phyloP scores from a whole-genome alignment of 805 yeast species.

The Schizosaccharomyces osmophilus region DNA sequence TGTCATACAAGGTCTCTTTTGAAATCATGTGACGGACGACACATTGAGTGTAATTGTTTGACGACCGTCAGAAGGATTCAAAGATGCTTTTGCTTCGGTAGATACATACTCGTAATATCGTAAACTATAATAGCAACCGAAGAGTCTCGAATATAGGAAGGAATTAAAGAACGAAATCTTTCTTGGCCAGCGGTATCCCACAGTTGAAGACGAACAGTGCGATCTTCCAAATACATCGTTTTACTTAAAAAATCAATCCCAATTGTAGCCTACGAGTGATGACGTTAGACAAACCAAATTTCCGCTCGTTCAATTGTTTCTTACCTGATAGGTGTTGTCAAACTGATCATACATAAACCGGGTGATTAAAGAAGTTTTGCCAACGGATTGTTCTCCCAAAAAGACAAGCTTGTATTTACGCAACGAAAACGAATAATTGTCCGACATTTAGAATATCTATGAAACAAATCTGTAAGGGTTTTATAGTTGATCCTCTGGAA shows the following conservation, averaged over 20 bases:
- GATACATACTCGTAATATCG: slow-evolving; percentile 52
- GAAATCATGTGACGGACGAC: too few species aligned
- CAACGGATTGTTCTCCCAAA: slow-evolving; percentile 88
- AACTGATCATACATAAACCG: slow-evolving; percentile 94
- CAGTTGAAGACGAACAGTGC: slow-evolving; percentile 75
- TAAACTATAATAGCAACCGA: slow-evolving; percentile 94
- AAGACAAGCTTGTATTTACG: slow-evolving; percentile 43
- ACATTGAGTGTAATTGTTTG: too few species aligned
- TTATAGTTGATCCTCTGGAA: too few species aligned
- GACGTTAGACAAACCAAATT: background rate
- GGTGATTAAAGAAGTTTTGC: slow-evolving; percentile 88
- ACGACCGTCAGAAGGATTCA: too few species aligned
- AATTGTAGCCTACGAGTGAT: slow-evolving; percentile 47
- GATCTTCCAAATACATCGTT: slow-evolving; percentile 87
- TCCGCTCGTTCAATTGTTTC: slow-evolving; percentile 6
- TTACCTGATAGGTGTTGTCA: slow-evolving; percentile 62
- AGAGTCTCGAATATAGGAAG: slow-evolving; percentile 84
- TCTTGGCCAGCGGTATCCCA: slow-evolving; percentile 97
- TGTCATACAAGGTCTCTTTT: background rate
- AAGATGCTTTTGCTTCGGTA: too few species aligned
- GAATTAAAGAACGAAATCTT: slow-evolving; percentile 78
- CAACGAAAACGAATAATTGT: background rate
- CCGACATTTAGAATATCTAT: background rate
- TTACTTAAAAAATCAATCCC: slow-evolving; percentile 89
- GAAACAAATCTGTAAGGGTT: background rate